phyloP scores from a whole-genome alignment of 169 alveolate genomes.

The Plasmodium yoelii region DNA sequence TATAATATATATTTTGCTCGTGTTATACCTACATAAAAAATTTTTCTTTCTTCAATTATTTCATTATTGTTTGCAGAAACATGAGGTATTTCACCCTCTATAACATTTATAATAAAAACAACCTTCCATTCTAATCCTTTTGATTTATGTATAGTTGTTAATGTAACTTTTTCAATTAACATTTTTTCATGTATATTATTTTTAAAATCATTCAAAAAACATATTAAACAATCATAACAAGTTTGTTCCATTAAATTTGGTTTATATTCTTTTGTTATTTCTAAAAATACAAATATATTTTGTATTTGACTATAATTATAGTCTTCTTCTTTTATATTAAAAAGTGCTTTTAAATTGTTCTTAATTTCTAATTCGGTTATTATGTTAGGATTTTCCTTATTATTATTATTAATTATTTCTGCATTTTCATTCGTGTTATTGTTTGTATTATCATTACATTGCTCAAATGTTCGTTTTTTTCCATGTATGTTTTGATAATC shows the following conservation, averaged over 20 bases:
- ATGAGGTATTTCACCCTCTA: conserved; percentile 83
- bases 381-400: not conserved
- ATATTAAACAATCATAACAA: conserved; percentile 43
- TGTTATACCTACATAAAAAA: conserved; percentile 88
- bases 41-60: conserved; percentile 88
- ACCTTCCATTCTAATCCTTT: conserved; percentile 90
- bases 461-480: not conserved
- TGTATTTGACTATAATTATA: conserved; percentile 30
- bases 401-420: not conserved
- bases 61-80: conserved; percentile 27
- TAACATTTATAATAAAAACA: conserved; percentile 84
- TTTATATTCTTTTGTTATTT: conserved; percentile 25
- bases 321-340: conserved; percentile 31
- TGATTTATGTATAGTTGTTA: conserved; percentile 87
- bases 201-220: conserved; percentile 50
- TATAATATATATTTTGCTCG: conserved; percentile 80
- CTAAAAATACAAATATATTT: conserved; percentile 39
- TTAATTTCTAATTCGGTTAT: conserved; percentile 3
- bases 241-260: conserved; percentile 23
- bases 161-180: conserved; percentile 80
- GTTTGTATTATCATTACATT: not conserved
- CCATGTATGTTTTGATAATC: too few relatives aligned
- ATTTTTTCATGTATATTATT: conserved; percentile 69
- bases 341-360: conserved; percentile 38
- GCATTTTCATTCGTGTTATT: not conserved